Evolutionary conservation across 2,329 filamentous ascomycete genomes (phyloP), one percentile per base, ranked within the genome.

Genomic region (Colletotrichum paranaense): DNA sequence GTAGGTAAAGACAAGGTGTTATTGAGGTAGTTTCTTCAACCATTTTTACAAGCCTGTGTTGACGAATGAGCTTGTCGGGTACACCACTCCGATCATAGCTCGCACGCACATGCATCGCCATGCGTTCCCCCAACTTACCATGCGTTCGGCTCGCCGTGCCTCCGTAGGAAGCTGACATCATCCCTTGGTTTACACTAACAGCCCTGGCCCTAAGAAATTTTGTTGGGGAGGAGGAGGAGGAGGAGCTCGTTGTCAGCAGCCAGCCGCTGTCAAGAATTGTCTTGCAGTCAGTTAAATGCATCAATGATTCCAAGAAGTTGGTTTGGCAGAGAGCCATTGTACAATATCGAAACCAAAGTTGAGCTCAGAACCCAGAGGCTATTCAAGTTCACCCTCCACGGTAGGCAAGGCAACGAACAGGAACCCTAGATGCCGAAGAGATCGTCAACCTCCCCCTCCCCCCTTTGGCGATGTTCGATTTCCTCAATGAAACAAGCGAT

Each of bases 401-500:
- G 38, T 42, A 42, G 38, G 38, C 38, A 42, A 19, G 38, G 38
- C 38, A 42, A 60, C 19, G 16, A 53, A 67, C 42, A 24, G 32
- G 32, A 35, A 35, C 32, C 32, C 26, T 46, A 62, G n/a, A 24
- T 62, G 63, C 68, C 46, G 68, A 63, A 38, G 52, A 32, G 42
- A 62, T 62, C 49, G 49, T 42, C 56, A 59, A 32, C 52, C 5
- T 32, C 49, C 16, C 42, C 38, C 38, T 19, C 14, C 38, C 22
- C 65, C 62, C 7, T 63, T 46, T 46, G 19, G 53, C 32, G 55
- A 46, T 11, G 22, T 65, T 64, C 55, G 62, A 66, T 60, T 68
- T 35, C 55, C 70, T 60, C 56, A 60, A 60, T 71, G 71, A 73
- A 73, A 73, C 60, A 71, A 73, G 67, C 67, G 28, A 71, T 71